A percentile compares a stretch with the other conserved stretches of the same genome.
Evolutionary conservation across 2,329 filamentous ascomycete genomes (phyloP).

Genomic region (Volutella citrinella): DNA sequence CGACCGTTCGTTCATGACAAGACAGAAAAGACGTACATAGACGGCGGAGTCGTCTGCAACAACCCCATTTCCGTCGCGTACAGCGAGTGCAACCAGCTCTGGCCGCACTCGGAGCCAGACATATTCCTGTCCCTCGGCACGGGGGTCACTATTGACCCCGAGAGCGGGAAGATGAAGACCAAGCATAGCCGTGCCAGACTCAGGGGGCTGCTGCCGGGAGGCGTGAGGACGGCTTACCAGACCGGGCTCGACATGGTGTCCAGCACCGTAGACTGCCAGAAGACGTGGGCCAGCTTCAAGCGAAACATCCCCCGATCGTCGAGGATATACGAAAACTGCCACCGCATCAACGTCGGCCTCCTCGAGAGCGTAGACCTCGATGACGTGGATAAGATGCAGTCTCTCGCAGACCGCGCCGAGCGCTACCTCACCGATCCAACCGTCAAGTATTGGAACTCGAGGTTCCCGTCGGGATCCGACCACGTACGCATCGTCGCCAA

Average conservation of each 20-base stretch:
- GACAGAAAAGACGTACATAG: slow-evolving; percentile 2
- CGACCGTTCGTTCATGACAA: slow-evolving; percentile 4
- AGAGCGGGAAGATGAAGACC: slow-evolving; percentile 1
- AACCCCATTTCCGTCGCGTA: slow-evolving; percentile 7
- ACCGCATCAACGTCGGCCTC: slow-evolving; percentile 9
- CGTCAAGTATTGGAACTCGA: not conserved
- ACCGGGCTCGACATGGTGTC: slow-evolving; percentile 1
- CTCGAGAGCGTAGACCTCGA: slow-evolving; percentile 5
- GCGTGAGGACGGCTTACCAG: slow-evolving; percentile 1
- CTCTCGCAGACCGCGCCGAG: not conserved
- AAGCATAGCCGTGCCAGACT: not conserved
- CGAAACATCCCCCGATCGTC: not conserved
- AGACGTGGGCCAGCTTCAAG: slow-evolving; percentile 7
- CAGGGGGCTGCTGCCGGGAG: not conserved
- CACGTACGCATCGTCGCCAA: slow-evolving; percentile 6
- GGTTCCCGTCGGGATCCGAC: not conserved
- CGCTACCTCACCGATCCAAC: no score
- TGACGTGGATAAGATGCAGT: slow-evolving; percentile 2
- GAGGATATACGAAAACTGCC: not conserved
- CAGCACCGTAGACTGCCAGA: slow-evolving; percentile 4
- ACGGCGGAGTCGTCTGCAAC: slow-evolving; percentile 7
- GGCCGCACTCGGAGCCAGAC: slow-evolving; percentile 3
- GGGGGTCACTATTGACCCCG: not conserved
- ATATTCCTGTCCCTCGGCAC: slow-evolving; percentile 8
- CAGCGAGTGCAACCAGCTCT: slow-evolving; percentile 7